Evolutionary conservation across 2,329 filamentous ascomycete genomes (phyloP).

Genomic region (Chaetomiaceae sp.): DNA sequence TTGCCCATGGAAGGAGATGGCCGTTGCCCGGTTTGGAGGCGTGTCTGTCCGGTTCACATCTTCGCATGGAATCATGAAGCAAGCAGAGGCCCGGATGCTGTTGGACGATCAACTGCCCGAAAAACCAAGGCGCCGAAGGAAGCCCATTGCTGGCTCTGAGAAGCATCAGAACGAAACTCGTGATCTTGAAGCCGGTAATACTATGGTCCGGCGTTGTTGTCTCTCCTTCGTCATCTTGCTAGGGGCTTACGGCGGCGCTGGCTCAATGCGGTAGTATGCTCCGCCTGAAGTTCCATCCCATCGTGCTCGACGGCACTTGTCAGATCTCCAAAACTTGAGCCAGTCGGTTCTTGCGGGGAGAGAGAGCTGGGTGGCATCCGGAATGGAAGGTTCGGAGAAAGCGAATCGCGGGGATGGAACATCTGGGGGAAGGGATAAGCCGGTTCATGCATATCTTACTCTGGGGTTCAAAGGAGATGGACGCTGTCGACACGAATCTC

Average conservation of each 20-base stretch:
- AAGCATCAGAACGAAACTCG: no score
- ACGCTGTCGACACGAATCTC: no score
- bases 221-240: conserved; percentile 7
- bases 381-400: conserved; percentile 11
- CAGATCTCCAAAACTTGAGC: conserved; percentile 21
- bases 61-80: no score
- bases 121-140: no score
- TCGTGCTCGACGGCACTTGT: conserved; percentile 23
- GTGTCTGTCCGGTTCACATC: no score
- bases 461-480: no score
- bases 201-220: conserved; percentile 12
- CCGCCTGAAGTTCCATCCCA: conserved; percentile 20
- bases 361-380: conserved; percentile 21
- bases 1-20: not conserved
- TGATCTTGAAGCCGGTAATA: no score
- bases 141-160: no score
- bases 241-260: not conserved
- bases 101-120: no score
- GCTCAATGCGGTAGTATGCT: conserved; percentile 18
- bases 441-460: not conserved
- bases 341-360: conserved; percentile 21
- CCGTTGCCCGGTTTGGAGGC: not conserved
- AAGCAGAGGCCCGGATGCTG: no score
- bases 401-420: conserved; percentile 15
- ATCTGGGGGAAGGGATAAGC: conserved; percentile 3